Evolutionary conservation across 371 early-diverging fungal species (phyloP).

Genomic region (Mortierella sp.): DNA sequence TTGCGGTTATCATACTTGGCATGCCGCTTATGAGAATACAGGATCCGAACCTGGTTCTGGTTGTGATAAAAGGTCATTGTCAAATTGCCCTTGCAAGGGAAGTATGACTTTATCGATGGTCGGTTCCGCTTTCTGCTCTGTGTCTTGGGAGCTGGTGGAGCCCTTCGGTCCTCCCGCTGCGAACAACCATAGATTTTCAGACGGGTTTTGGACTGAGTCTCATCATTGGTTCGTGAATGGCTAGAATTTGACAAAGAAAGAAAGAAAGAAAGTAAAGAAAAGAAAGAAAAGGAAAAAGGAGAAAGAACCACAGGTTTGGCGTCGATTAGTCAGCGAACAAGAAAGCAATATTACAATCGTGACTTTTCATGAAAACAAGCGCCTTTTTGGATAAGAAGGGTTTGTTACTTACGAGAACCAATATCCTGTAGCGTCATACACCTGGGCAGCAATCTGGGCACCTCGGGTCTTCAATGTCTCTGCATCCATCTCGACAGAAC

Average conservation of each 20-base stretch:
- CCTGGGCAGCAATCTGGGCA: conserved; percentile 34
- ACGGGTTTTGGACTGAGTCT: conserved; percentile 48
- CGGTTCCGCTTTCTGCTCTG: conserved; percentile 48
- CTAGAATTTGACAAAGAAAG: conserved; percentile 6
- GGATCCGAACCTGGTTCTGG: conserved; percentile 43
- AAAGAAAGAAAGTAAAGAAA: neutral
- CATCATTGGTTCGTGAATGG: conserved; percentile 49
- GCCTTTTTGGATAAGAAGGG: too few species aligned
- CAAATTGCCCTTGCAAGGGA: conserved; percentile 48
- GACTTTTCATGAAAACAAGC: too few species aligned
- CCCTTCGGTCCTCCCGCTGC: conserved; percentile 44
- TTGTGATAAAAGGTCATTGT: conserved; percentile 50
- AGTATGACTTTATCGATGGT: conserved; percentile 45
- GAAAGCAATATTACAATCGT: too few species aligned
- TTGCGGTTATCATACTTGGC: conserved; percentile 52
- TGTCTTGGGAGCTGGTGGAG: conserved; percentile 49
- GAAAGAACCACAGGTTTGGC: neutral
- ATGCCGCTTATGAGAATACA: conserved; percentile 39
- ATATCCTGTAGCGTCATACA: conserved; percentile 50
- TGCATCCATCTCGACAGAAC: conserved; percentile 43
- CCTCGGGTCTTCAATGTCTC: conserved; percentile 43
- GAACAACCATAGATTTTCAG: conserved; percentile 53
- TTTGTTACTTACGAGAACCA: conserved; percentile 52
- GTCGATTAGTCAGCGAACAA: neutral
- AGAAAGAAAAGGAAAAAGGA: neutral